phyloP scores from a whole-genome alignment of 2,329 filamentous ascomycete species.

The Xylaria sp. region DNA sequence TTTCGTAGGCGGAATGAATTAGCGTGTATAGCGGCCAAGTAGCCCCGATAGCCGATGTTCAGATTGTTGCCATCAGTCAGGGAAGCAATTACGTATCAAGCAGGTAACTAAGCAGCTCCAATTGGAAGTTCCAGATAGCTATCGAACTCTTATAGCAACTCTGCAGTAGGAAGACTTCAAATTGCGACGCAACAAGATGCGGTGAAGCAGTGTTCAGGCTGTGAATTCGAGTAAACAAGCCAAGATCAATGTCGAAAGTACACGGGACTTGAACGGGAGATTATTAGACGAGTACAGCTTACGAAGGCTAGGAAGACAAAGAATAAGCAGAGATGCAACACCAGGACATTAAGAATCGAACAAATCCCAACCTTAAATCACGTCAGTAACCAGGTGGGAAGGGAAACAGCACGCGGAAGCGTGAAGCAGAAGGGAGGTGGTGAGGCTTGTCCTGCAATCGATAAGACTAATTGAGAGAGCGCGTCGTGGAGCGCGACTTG shows the following conservation, averaged over 20 bases:
- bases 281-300: constrained; percentile 2
- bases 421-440: constrained; percentile 8
- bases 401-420: constrained; percentile 23
- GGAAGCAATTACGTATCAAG: constrained; percentile 9
- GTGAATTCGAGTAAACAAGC: constrained; percentile 41
- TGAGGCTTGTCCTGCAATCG: constrained; percentile 2
- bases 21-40: constrained; percentile 20
- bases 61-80: constrained; percentile 32
- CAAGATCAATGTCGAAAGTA: constrained; percentile 35
- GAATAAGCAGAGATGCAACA: constrained; percentile 19
- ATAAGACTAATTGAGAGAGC: constrained; percentile 38
- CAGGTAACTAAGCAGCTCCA: constrained; percentile 3
- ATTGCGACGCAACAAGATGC: constrained; percentile 31
- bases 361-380: constrained; percentile 10
- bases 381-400: constrained; percentile 11
- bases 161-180: constrained; percentile 11
- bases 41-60: constrained; percentile 20
- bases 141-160: constrained; percentile 10
- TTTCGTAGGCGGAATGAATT: constrained; percentile 34
- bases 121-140: constrained; percentile 12
- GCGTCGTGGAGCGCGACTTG: constrained; percentile 48
- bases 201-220: constrained; percentile 19
- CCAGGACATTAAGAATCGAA: neutral
- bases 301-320: constrained; percentile 1
- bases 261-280: constrained; percentile 16